phyloP scores from a whole-genome alignment of 2,329 filamentous ascomycete genomes.

The Stachybotrys chartarum region DNA sequence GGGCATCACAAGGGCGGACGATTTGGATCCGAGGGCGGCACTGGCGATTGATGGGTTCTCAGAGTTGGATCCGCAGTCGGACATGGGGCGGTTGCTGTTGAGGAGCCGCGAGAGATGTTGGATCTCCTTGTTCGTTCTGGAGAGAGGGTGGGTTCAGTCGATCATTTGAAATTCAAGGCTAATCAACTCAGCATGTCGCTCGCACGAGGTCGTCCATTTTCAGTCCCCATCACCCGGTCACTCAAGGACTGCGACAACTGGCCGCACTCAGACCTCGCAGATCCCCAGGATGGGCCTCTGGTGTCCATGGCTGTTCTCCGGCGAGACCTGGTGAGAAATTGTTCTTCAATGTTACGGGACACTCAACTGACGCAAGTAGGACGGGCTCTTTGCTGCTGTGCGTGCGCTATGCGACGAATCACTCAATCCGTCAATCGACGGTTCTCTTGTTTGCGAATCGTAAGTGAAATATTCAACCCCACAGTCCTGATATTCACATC shows the following conservation, averaged over 20 bases:
- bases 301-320: constrained; percentile 65
- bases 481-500: constrained; percentile 8
- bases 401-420: constrained; percentile 54
- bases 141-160: constrained; percentile 46
- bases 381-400: constrained; percentile 49
- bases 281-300: constrained; percentile 62
- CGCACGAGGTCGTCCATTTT: constrained; percentile 61
- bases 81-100: constrained; percentile 53
- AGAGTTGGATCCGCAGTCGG: constrained; percentile 53
- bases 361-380: constrained; percentile 23
- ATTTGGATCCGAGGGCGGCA: constrained; percentile 59
- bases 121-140: constrained; percentile 66
- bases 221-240: constrained; percentile 58
- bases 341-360: background rate
- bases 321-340: constrained; percentile 49
- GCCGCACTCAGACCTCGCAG: constrained; percentile 57
- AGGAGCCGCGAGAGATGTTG: constrained; percentile 61
- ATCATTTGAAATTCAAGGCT: background rate
- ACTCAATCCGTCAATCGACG: constrained; percentile 38
- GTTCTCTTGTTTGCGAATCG: constrained; percentile 46
- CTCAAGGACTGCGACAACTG: constrained; percentile 63
- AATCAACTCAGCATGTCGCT: constrained; percentile 48
- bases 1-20: constrained; percentile 56
- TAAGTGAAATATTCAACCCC: constrained; percentile 16
- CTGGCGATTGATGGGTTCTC: constrained; percentile 61